Evolutionary conservation across 2,329 filamentous ascomycete species (phyloP), one percentile per base, ranked within the genome.

Genomic region (Verticillium longisporum): DNA sequence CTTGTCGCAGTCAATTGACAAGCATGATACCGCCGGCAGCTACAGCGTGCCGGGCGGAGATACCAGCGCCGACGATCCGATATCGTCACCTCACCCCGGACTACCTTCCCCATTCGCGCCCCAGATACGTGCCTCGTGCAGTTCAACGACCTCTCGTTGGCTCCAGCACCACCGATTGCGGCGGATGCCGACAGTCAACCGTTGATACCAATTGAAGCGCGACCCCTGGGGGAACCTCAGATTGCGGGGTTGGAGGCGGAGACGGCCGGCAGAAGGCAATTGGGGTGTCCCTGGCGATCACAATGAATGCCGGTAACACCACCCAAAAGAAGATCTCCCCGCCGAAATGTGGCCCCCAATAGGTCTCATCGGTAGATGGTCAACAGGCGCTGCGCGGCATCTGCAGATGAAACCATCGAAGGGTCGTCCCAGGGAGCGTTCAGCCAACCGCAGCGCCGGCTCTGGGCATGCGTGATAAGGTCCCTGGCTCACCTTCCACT

Each of bases 391-490:
- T 50, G 41, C 41, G 41, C n/a, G n/a, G 41, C 41, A 50, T 50
- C 41, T n/a, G n/a, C 41, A 18, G 3, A 50, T 50, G 41, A 50
- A 50, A 50, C 41, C 41, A 50, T 50, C n/a, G 18, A 9, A 11
- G 41, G 41, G 21, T 11, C 41, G 11, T 50, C 41, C 15, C 18
- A 50, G 5, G 11, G 6, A 50, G n/a, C n/a, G 53, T 36, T 14
- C 61, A 59, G 56, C 62, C 62, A 64, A 64, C 62, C 62, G 60
- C 59, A 36, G 41, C 38, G 32, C 54, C 37, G 59, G 62, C 60
- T 59, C 62, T 63, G 59, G 38, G 45, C 62, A 63, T 63, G 63
- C 59, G 54, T 57, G 61, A 63, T 63, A 63, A 61, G 61, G 54
- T 60, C 32, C 26, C 26, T 26, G 21, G 61, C 41, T 57, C 59